A percentile compares a stretch with the other conserved stretches of the same genome.
Evolutionary conservation across 73 alveolate genomes (phyloP).

Genomic region (Paraurostyla sp.): DNA sequence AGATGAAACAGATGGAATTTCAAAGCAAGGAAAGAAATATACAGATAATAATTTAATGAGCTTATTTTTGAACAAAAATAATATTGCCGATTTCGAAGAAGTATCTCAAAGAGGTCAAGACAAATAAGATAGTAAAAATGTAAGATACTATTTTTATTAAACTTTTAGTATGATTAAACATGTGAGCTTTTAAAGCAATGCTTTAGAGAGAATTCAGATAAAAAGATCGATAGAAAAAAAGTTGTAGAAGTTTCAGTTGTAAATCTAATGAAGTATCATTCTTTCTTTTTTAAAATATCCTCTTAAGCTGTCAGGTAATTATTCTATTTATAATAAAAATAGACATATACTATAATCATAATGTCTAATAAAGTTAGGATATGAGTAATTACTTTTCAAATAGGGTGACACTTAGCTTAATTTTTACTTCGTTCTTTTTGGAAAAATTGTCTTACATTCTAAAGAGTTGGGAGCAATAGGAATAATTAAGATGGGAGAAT

Average conservation of each 20-base stretch:
- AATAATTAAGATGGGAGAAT: constrained; percentile 66
- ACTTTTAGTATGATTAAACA: constrained; percentile 16
- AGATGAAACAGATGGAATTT: not conserved
- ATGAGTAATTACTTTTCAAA: constrained; percentile 58
- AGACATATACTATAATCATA: constrained; percentile 30
- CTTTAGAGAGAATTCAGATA: constrained; percentile 30
- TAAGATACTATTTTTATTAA: not conserved
- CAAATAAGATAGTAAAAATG: constrained; percentile 17
- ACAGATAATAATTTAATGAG: constrained; percentile 31
- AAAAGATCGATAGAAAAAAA: not conserved
- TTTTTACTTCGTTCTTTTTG: constrained; percentile 54
- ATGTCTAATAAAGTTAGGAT: constrained; percentile 42
- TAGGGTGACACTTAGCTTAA: constrained; percentile 54
- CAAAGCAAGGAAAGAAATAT: not conserved
- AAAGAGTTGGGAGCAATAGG: constrained; percentile 75
- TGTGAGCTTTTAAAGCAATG: constrained; percentile 1
- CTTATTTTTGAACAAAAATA: constrained; percentile 22
- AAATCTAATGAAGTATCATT: constrained; percentile 54
- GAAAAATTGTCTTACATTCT: constrained; percentile 66
- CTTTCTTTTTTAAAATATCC: constrained; percentile 27
- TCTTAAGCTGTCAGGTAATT: constrained; percentile 31
- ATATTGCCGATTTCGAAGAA: constrained; percentile 51
- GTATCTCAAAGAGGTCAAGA: constrained; percentile 23
- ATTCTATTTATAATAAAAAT: not conserved
- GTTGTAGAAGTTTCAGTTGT: constrained; percentile 44